Conservation (phyloP, 83 land plant genomes). For the Picea abies region DNA sequence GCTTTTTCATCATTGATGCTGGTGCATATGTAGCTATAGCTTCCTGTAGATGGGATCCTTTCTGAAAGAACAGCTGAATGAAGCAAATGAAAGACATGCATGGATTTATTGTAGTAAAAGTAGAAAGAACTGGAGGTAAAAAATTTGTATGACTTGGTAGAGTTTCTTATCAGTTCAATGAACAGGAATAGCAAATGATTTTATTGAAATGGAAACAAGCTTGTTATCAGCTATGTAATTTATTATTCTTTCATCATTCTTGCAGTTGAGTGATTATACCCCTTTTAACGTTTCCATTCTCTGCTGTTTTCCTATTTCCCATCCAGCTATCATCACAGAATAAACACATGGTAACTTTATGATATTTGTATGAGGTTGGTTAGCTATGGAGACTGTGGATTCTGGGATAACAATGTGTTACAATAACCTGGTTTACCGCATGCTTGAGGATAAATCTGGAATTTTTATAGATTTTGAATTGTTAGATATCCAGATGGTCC, state of each 20-base stretch:
- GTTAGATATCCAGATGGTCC: too few species aligned
- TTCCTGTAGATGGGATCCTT: not conserved
- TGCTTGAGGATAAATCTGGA: too few species aligned
- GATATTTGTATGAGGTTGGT: too few species aligned
- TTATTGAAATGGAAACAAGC: not conserved
- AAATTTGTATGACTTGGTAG: not conserved
- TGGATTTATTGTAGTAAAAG: not conserved
- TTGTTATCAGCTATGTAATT: conserved; percentile 11
- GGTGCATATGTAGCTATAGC: conserved; percentile 2
- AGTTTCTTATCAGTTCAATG: not conserved
- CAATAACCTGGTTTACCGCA: too few species aligned
- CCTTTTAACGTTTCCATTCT: too few species aligned
- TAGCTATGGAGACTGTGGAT: too few species aligned
- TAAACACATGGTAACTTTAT: too few species aligned
- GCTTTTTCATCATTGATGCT: not conserved
- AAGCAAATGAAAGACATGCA: not conserved
- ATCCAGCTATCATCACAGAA: too few species aligned
- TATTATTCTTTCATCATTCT: not conserved
- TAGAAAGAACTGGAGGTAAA: not conserved
- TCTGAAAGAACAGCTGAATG: too few species aligned
- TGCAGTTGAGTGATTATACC: not conserved
- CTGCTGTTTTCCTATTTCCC: too few species aligned
- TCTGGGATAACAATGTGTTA: too few species aligned
- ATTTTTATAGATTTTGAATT: too few species aligned
- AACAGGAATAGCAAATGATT: conserved; percentile 2